These are phyloP conservation scores for Talaromyces sp. DNA, from an alignment of 2,329 filamentous ascomycete genomes.

Conservation along the genomic window DNA sequence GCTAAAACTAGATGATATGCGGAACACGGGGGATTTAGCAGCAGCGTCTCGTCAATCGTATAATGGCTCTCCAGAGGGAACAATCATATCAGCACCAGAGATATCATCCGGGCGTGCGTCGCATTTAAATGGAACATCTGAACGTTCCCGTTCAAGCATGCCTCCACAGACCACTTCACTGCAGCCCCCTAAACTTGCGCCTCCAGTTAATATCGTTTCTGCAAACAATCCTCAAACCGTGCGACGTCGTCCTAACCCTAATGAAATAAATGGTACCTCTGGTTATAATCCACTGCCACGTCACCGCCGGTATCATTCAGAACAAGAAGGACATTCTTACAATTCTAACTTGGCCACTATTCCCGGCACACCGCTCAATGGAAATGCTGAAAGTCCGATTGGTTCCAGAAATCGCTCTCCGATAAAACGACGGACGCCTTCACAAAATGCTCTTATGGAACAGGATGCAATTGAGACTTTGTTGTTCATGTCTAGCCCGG, in stretches of 20 bases:
- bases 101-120: conserved; percentile 12
- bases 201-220: conserved; percentile 36
- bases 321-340: conserved; percentile 22
- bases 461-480: conserved; percentile 47
- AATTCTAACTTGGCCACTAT: conserved; percentile 13
- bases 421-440: conserved; percentile 27
- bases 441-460: conserved; percentile 42
- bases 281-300: conserved; percentile 18
- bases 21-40: neutral
- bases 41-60: conserved; percentile 12
- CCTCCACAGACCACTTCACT: conserved; percentile 10
- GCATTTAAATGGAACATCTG: neutral
- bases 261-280: conserved; percentile 18
- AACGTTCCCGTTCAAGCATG: neutral
- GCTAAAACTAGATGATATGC: conserved; percentile 20
- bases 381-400: conserved; percentile 15
- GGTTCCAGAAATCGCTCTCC: neutral
- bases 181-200: conserved; percentile 32
- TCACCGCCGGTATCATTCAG: conserved; percentile 27
- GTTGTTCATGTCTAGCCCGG: conserved; percentile 46
- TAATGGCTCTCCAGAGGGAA: conserved; percentile 19
- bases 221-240: conserved; percentile 23
- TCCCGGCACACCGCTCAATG: conserved; percentile 24
- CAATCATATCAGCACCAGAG: conserved; percentile 17
- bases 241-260: conserved; percentile 34